phyloP scores from a whole-genome alignment of 768 basidiomycete genomes.

The Lyophyllum decastes region DNA sequence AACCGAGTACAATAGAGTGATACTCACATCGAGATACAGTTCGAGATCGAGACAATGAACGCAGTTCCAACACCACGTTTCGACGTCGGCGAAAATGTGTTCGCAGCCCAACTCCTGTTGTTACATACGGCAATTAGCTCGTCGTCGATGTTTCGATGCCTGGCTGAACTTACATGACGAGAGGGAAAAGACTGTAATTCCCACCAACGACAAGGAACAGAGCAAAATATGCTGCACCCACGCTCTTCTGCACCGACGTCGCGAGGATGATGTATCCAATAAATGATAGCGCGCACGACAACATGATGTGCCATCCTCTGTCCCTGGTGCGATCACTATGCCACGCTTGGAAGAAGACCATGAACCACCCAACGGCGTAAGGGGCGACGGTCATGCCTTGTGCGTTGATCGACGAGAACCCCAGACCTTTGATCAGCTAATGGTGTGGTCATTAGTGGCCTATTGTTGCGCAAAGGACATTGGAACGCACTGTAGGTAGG shows the following conservation, averaged over 20 bases:
- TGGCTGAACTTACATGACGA: slow-evolving; percentile 48
- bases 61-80: slow-evolving; percentile 63
- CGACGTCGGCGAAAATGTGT: slow-evolving; percentile 58
- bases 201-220: slow-evolving; percentile 58
- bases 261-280: slow-evolving; percentile 59
- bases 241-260: slow-evolving; percentile 48
- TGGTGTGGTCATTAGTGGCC: not conserved
- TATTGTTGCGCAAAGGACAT: not conserved
- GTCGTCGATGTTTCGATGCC: not conserved
- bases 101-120: slow-evolving; percentile 62
- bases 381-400: slow-evolving; percentile 62
- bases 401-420: slow-evolving; percentile 56
- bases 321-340: slow-evolving; percentile 56
- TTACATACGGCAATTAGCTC: not conserved
- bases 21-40: slow-evolving; percentile 56
- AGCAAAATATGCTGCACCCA: slow-evolving; percentile 58
- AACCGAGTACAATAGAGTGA: not conserved
- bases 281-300: slow-evolving; percentile 43
- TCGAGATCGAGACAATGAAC: slow-evolving; percentile 61
- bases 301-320: slow-evolving; percentile 59
- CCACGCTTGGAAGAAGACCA: slow-evolving; percentile 55
- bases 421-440: slow-evolving; percentile 55
- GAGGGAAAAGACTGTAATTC: slow-evolving; percentile 55
- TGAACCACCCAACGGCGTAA: slow-evolving; percentile 56
- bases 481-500: slow-evolving; percentile 45